A percentile compares a stretch with the other conserved stretches of the same genome.
phyloP scores from a whole-genome alignment of 768 basidiomycete genomes.

The Suillus sp. region DNA sequence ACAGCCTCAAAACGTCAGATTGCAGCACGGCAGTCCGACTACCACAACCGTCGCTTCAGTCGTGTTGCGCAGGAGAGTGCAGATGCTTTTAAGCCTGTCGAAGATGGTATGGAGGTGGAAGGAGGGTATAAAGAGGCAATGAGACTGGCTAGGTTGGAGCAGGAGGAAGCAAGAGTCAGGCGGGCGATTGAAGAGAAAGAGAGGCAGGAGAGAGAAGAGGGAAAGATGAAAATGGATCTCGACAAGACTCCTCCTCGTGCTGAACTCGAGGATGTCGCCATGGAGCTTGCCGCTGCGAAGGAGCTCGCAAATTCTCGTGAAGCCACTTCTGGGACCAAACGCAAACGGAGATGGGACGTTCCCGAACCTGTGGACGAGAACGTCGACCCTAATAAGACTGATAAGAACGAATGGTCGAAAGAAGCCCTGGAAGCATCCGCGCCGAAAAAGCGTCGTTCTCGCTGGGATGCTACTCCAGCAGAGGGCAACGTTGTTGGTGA shows the following conservation, averaged over 20 bases:
- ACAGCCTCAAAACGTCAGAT: conserved; percentile 93
- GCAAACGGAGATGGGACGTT: conserved; percentile 84
- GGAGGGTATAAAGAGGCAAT: conserved; percentile 97
- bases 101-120: conserved; percentile 70
- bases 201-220: conserved; percentile 70
- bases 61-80: conserved; percentile 80
- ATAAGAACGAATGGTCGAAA: conserved; percentile 72
- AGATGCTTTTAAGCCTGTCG: conserved; percentile 71
- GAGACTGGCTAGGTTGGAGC: conserved; percentile 87
- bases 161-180: conserved; percentile 86
- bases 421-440: conserved; percentile 72
- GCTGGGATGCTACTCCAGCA: conserved; percentile 94
- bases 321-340: conserved; percentile 54
- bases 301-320: conserved; percentile 43
- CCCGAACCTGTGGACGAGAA: conserved; percentile 64
- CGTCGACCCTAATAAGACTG: conserved; percentile 58
- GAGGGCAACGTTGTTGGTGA: conserved; percentile 57
- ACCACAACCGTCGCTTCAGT: conserved; percentile 89
- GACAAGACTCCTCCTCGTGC: conserved; percentile 90
- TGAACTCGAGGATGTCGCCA: conserved; percentile 72
- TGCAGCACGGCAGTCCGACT: conserved; percentile 90
- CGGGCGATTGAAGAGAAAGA: conserved; percentile 89
- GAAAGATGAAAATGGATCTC: conserved; percentile 78
- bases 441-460: conserved; percentile 89
- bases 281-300: conserved; percentile 59